These are phyloP conservation scores for Arabidopsis arenosa DNA, from an alignment of 345 rosid genomes.

Conservation along the genomic window DNA sequence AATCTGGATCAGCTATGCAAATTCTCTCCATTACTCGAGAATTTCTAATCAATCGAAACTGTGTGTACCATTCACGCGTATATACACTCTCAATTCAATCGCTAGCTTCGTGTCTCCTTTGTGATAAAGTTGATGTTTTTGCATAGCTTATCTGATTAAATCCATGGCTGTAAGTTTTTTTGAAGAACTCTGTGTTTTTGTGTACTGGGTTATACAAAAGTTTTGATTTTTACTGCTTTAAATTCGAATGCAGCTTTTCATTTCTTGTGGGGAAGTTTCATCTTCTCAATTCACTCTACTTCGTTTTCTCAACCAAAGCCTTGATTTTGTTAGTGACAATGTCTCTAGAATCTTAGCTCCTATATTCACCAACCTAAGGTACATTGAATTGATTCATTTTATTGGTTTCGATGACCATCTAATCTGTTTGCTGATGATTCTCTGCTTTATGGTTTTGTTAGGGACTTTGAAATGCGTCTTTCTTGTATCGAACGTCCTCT, in stretches of 20 bases:
- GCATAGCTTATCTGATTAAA: constrained; percentile 10
- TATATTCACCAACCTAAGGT: constrained; percentile 48
- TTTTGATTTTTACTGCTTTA: background rate
- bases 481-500: constrained; percentile 34
- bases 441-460: constrained; percentile 24
- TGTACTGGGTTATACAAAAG: background rate
- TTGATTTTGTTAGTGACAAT: constrained; percentile 54
- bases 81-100: no score
- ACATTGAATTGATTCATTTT: background rate
- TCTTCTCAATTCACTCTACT: constrained; percentile 46
- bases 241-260: constrained; percentile 45
- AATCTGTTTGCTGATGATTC: constrained; percentile 17
- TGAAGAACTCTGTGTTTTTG: no score
- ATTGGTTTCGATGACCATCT: background rate
- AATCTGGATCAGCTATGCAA: constrained; percentile 29
- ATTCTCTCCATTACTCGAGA: background rate
- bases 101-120: background rate
- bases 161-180: constrained; percentile 41
- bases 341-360: constrained; percentile 45
- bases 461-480: constrained; percentile 45
- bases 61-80: no score
- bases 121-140: background rate
- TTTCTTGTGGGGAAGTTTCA: constrained; percentile 53
- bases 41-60: background rate
- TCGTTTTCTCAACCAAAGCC: constrained; percentile 51